phyloP scores from a whole-genome alignment of 345 rosid species.

The Erysimum cheiranthoides region DNA sequence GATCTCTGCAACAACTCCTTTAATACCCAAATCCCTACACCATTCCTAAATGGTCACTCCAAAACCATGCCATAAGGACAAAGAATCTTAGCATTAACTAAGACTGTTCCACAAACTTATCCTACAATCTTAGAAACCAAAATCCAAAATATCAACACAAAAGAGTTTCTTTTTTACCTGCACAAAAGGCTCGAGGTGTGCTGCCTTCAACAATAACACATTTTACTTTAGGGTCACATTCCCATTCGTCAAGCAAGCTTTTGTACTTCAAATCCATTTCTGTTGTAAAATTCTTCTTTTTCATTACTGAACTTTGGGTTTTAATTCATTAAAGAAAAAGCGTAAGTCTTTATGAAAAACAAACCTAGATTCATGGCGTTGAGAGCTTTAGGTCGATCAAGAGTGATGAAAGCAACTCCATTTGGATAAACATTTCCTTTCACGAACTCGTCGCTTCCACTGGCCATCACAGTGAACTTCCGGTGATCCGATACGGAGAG shows the following conservation, averaged over 20 bases:
- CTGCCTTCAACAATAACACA: constrained; percentile 84
- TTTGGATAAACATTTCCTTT: constrained; percentile 74
- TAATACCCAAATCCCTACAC: constrained; percentile 92
- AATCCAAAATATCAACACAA: background rate
- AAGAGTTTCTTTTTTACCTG: constrained; percentile 51
- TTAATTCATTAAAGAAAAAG: background rate
- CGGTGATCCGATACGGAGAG: constrained; percentile 34
- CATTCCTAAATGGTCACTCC: constrained; percentile 48
- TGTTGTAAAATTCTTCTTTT: constrained; percentile 50
- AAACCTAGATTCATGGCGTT: constrained; percentile 94
- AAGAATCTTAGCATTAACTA: constrained; percentile 9
- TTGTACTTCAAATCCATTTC: constrained; percentile 84
- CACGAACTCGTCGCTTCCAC: constrained; percentile 59
- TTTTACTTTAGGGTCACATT: constrained; percentile 71
- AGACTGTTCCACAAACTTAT: background rate
- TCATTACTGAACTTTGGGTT: background rate
- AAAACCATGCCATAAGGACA: no score
- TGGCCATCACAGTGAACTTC: constrained; percentile 56
- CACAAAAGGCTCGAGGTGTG: constrained; percentile 82
- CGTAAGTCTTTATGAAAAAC: background rate
- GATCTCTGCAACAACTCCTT: constrained; percentile 81
- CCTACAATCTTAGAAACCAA: constrained; percentile 28
- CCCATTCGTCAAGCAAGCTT: constrained; percentile 86
- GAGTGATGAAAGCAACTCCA: constrained; percentile 93
- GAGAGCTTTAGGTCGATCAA: constrained; percentile 93